Conservation (phyloP, 176 grass and related monocot species). For the Microstegium vimineum region DNA sequence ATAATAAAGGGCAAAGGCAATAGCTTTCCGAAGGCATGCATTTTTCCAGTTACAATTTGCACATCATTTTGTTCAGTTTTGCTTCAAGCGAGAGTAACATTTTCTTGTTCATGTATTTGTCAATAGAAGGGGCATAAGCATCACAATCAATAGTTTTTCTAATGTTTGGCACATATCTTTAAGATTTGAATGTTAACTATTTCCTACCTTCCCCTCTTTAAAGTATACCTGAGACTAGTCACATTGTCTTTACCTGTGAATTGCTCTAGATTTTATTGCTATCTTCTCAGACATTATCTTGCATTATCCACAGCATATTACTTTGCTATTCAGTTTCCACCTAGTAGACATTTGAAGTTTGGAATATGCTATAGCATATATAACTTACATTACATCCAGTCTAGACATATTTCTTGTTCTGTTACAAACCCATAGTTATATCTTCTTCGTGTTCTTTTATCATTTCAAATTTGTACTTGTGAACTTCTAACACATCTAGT, state of each 20-base stretch:
- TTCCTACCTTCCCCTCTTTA: background rate
- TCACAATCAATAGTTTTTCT: slow-evolving; percentile 8
- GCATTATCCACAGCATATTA: background rate
- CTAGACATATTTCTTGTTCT: background rate
- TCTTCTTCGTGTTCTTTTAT: background rate
- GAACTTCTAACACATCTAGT: background rate
- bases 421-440: background rate
- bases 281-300: background rate
- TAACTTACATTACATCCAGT: background rate
- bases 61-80: background rate
- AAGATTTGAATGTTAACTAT: background rate
- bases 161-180: background rate
- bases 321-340: background rate
- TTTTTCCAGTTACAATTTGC: background rate
- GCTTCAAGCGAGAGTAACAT: background rate
- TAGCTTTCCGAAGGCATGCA: background rate
- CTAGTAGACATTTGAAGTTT: background rate
- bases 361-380: slow-evolving; percentile 1
- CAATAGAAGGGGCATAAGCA: background rate
- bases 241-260: background rate
- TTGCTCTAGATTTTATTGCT: background rate
- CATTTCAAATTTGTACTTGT: slow-evolving; percentile 11
- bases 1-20: background rate
- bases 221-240: background rate
- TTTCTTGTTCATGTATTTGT: slow-evolving; percentile 1